phyloP scores from a whole-genome alignment of 495 filamentous ascomycete genomes.

The Aspergillus leporis region DNA sequence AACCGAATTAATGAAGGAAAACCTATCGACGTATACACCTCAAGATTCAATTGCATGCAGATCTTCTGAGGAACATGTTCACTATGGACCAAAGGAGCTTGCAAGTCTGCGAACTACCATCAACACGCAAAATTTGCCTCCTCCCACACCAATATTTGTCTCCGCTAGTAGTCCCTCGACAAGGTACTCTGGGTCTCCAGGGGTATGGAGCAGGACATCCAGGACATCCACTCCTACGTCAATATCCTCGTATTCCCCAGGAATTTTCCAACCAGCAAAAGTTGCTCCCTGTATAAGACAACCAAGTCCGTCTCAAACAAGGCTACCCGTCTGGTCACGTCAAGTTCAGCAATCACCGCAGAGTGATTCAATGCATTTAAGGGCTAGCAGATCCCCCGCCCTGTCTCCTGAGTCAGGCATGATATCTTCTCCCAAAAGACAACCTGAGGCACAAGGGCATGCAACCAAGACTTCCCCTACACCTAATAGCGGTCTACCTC shows the following conservation, averaged over 20 bases:
- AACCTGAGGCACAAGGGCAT: slow-evolving; percentile 15
- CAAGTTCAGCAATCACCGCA: slow-evolving; percentile 49
- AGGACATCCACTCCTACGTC: slow-evolving; percentile 96
- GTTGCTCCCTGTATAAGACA: slow-evolving; percentile 58
- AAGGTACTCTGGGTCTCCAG: slow-evolving; percentile 87
- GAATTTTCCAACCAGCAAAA: slow-evolving; percentile 64
- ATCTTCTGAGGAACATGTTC: slow-evolving; percentile 20
- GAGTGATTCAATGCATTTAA: slow-evolving; percentile 63
- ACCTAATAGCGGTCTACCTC: slow-evolving; percentile 61
- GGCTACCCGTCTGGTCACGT: slow-evolving; percentile 61
- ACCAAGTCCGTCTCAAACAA: slow-evolving; percentile 62
- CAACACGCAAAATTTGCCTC: slow-evolving; percentile 60
- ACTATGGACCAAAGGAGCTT: slow-evolving; percentile 39
- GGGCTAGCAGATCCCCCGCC: slow-evolving; percentile 43
- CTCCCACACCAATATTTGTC: slow-evolving; percentile 64
- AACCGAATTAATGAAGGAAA: slow-evolving; percentile 7
- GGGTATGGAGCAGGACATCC: slow-evolving; percentile 84
- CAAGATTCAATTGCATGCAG: slow-evolving; percentile 17
- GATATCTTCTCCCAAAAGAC: slow-evolving; percentile 15
- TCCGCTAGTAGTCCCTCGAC: slow-evolving; percentile 89
- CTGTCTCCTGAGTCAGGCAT: slow-evolving; percentile 19
- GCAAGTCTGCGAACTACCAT: slow-evolving; percentile 46
- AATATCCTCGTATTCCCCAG: slow-evolving; percentile 91
- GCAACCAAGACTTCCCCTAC: slow-evolving; percentile 35
- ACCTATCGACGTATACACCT: slow-evolving; percentile 11